A percentile compares a stretch with the other conserved stretches of the same genome.
Conservation (phyloP, 768 basidiomycete genomes). For the Termitomyces titanicus region DNA sequence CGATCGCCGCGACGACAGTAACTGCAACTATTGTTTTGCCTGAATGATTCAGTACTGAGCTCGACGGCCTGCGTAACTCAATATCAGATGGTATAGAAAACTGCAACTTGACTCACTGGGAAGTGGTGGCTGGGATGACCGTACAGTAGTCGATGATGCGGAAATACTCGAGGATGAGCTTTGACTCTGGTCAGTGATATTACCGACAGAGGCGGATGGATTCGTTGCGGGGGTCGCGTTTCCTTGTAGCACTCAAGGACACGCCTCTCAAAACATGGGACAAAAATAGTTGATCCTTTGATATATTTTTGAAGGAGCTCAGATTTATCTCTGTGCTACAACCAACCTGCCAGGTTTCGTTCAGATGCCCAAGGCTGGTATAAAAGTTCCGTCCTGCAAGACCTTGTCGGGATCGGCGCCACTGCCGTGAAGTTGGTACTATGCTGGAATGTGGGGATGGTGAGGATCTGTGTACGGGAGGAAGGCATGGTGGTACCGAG, state of each 20-base stretch:
- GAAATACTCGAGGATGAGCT: conserved; percentile 9
- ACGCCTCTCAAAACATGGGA: conserved; percentile 75
- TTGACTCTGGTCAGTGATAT: conserved; percentile 8
- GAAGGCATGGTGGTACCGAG: conserved; percentile 43
- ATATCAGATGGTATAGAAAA: background rate
- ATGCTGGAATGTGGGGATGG: conserved; percentile 43
- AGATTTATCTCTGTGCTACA: too few species aligned
- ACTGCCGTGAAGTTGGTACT: conserved; percentile 77
- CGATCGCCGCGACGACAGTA: background rate
- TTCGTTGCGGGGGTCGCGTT: conserved; percentile 72
- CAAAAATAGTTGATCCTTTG: conserved; percentile 63
- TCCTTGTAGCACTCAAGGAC: conserved; percentile 64
- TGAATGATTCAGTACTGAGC: background rate
- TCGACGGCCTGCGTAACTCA: conserved; percentile 1
- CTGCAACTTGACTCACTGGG: conserved; percentile 1
- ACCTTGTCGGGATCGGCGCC: conserved; percentile 46
- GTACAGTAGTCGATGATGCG: background rate
- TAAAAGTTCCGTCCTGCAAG: conserved; percentile 77
- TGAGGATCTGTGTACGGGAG: background rate
- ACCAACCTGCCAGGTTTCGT: conserved; percentile 72
- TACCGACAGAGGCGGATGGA: conserved; percentile 56
- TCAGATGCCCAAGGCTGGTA: conserved; percentile 76
- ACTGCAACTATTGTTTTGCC: background rate
- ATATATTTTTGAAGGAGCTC: too few species aligned
- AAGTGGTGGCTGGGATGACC: background rate